These are phyloP conservation scores for Zizania palustris DNA, from an alignment of 202 grass and related monocot genomes.

Conservation along the genomic window DNA sequence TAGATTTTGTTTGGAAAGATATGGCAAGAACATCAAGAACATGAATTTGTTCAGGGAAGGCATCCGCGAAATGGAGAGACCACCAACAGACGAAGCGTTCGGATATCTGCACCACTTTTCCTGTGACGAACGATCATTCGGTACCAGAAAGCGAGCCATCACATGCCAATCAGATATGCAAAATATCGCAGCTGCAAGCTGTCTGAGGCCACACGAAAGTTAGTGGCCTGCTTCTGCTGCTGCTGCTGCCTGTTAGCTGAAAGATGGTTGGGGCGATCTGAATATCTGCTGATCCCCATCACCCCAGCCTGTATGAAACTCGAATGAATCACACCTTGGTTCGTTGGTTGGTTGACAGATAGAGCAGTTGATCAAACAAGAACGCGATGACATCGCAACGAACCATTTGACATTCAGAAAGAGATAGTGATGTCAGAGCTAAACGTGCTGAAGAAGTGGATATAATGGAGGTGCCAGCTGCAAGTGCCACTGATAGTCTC, in stretches of 20 bases:
- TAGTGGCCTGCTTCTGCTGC: conserved; percentile 5
- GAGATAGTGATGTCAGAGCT: neutral
- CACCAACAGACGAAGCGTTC: neutral
- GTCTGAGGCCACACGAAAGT: conserved; percentile 31
- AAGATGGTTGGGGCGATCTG: conserved; percentile 22
- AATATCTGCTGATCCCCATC: neutral
- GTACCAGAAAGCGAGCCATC: conserved; percentile 47
- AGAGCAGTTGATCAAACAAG: neutral
- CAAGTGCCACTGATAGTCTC: neutral
- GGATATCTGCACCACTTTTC: conserved; percentile 10
- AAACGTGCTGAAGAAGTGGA: neutral
- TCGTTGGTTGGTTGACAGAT: conserved; percentile 6
- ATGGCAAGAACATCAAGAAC: too few relatives aligned
- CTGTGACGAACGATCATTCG: conserved; percentile 15
- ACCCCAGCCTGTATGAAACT: conserved; percentile 37
- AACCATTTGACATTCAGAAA: neutral
- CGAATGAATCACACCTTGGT: conserved; percentile 13
- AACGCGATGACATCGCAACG: neutral
- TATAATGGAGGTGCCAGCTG: conserved; percentile 1
- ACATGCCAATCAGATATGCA: conserved; percentile 39
- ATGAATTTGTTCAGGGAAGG: too few relatives aligned
- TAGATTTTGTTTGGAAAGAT: too few relatives aligned
- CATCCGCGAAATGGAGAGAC: neutral
- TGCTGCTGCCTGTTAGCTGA: conserved; percentile 21
- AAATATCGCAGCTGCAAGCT: conserved; percentile 4